Evolutionary conservation across 1,284 basidiomycete species (phyloP).

Genomic region (Pseudozyma pruni): DNA sequence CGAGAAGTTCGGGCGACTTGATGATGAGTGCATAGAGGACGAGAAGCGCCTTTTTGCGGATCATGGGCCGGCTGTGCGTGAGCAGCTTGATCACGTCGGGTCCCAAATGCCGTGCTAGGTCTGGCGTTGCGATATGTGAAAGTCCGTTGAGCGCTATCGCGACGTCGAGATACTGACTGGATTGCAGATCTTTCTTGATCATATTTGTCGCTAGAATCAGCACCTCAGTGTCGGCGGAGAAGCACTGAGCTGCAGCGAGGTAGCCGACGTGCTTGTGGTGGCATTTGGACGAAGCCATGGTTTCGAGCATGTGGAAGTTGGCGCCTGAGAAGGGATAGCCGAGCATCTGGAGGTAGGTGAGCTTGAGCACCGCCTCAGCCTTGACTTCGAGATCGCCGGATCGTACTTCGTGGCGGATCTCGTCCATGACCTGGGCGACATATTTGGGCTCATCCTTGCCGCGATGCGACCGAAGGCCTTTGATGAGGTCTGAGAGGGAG

Average conservation of each 20-base stretch:
- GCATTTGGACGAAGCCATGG: conserved; percentile 91
- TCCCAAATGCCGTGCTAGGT: conserved; percentile 87
- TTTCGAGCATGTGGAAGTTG: conserved; percentile 85
- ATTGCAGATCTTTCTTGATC: conserved; percentile 94
- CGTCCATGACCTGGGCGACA: conserved; percentile 71
- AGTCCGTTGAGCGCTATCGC: conserved; percentile 86
- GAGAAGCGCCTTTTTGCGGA: conserved; percentile 88
- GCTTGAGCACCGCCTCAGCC: conserved; percentile 91
- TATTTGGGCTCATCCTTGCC: conserved; percentile 69
- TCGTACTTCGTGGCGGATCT: conserved; percentile 90
- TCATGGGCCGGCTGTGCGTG: conserved; percentile 84
- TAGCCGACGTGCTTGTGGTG: conserved; percentile 97
- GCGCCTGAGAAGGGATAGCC: conserved; percentile 73
- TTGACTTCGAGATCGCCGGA: conserved; percentile 97
- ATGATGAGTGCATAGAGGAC: conserved; percentile 73
- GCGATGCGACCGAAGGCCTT: conserved; percentile 65
- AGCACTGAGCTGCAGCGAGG: conserved; percentile 91
- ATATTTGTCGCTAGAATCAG: conserved; percentile 97
- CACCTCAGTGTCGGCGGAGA: conserved; percentile 92
- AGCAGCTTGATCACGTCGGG: conserved; percentile 88
- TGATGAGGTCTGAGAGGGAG: conserved; percentile 65
- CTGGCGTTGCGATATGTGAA: conserved; percentile 86
- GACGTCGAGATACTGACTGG: conserved; percentile 77
- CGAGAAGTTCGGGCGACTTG: conserved; percentile 57
- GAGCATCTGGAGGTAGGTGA: conserved; percentile 95